Conservation (phyloP, 495 filamentous ascomycete species). For the Talaromyces adpressus region DNA sequence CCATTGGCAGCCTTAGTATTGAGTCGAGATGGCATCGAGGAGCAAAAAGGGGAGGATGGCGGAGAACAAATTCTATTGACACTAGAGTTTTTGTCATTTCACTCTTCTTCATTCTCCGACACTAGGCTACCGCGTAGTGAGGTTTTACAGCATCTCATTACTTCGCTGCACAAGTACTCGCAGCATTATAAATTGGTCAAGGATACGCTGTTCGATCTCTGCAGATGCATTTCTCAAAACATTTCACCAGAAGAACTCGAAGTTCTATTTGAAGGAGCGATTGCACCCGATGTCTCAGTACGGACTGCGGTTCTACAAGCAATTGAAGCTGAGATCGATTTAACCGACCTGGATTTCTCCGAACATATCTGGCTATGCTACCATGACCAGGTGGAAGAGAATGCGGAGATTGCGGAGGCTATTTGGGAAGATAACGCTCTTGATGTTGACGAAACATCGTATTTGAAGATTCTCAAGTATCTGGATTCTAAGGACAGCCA, state of each 20-base stretch:
- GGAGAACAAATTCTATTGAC: constrained; percentile 84
- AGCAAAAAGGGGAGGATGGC: constrained; percentile 56
- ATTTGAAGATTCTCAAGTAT: constrained; percentile 64
- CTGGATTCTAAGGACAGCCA: constrained; percentile 70
- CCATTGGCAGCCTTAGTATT: constrained; percentile 74
- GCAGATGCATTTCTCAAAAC: constrained; percentile 69
- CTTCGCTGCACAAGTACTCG: constrained; percentile 78
- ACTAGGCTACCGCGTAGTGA: constrained; percentile 66
- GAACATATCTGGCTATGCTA: constrained; percentile 90
- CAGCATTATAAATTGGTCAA: constrained; percentile 93
- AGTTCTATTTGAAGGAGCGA: constrained; percentile 63
- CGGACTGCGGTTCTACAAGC: constrained; percentile 84
- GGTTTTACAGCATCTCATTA: constrained; percentile 60
- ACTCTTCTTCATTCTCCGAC: constrained; percentile 68
- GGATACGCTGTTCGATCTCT: constrained; percentile 80
- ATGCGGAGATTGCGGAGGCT: constrained; percentile 69
- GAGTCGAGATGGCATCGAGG: constrained; percentile 67
- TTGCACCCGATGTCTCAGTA: constrained; percentile 72
- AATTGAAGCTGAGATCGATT: constrained; percentile 82
- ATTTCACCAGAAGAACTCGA: constrained; percentile 62
- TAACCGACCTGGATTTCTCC: constrained; percentile 76
- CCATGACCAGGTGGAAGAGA: constrained; percentile 87
- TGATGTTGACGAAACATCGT: constrained; percentile 57
- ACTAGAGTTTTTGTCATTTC: constrained; percentile 84
- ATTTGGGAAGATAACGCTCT: constrained; percentile 96